phyloP scores from a whole-genome alignment of 164 flowering plant genomes.

The Liquidambar formosana region DNA sequence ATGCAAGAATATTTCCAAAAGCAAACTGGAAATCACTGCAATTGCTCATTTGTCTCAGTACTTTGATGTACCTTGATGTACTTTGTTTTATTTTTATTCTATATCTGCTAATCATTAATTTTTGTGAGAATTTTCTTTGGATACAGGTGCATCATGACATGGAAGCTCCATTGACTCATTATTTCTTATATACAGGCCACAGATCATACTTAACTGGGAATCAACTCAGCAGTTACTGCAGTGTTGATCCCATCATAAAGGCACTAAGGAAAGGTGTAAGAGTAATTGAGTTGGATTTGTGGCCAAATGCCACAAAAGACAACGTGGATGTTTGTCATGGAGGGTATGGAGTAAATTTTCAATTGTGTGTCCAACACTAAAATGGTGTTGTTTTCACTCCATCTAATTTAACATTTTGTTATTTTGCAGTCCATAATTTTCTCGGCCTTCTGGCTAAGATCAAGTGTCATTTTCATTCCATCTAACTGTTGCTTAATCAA shows the following conservation, averaged over 20 bases:
- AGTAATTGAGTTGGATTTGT: slow-evolving; percentile 43
- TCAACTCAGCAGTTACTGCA: slow-evolving; percentile 34
- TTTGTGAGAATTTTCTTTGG: neutral
- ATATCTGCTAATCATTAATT: neutral
- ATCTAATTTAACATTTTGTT: too few species aligned
- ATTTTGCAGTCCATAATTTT: too few species aligned
- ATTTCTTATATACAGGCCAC: slow-evolving; percentile 38
- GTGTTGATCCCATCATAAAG: slow-evolving; percentile 25
- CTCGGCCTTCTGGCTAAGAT: too few species aligned
- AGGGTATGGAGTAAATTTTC: slow-evolving; percentile 24
- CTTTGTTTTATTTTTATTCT: neutral
- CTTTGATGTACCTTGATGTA: too few species aligned
- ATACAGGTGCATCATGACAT: slow-evolving; percentile 39
- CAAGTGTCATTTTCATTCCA: too few species aligned
- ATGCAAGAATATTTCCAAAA: neutral
- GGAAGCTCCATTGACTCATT: slow-evolving; percentile 37
- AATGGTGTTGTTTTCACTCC: too few species aligned
- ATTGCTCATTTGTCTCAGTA: too few species aligned
- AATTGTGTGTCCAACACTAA: neutral
- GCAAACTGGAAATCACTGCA: too few species aligned
- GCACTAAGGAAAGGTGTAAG: slow-evolving; percentile 36
- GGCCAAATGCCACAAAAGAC: slow-evolving; percentile 31
- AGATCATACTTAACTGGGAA: slow-evolving; percentile 44
- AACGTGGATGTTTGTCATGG: slow-evolving; percentile 39
- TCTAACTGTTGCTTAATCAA: too few species aligned